A percentile compares a stretch with the other conserved stretches of the same genome.
phyloP scores from a whole-genome alignment of 208 protist species.

The Acanthamoeba culbertsoni region DNA sequence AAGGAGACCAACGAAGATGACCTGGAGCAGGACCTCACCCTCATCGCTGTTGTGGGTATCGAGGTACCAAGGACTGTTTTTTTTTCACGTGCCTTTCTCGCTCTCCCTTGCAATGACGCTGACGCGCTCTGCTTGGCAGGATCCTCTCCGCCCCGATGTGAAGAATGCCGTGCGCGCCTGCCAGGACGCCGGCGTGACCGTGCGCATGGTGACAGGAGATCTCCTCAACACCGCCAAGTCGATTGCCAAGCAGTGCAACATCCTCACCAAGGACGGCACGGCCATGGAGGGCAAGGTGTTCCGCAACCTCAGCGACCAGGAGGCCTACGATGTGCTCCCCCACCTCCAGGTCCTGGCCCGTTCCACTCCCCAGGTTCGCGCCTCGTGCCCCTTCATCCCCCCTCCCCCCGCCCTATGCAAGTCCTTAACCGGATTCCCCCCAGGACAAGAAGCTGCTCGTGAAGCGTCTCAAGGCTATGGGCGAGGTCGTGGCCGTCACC shows the following conservation, averaged over 20 bases:
- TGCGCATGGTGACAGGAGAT: constrained; percentile 94
- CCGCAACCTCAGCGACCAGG: constrained; percentile 76
- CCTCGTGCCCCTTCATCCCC: constrained; percentile 57
- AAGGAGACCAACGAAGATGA: constrained; percentile 1
- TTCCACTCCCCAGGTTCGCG: constrained; percentile 90
- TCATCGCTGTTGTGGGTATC: constrained; percentile 66
- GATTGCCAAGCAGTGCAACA: constrained; percentile 93
- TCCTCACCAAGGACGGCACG: constrained; percentile 80
- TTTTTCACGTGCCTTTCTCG: not conserved
- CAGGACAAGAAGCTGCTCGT: constrained; percentile 21
- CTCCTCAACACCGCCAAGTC: constrained; percentile 92
- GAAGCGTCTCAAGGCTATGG: not conserved
- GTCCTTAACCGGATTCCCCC: not conserved
- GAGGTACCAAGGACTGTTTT: not conserved
- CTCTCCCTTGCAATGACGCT: not conserved
- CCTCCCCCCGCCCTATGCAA: constrained; percentile 65
- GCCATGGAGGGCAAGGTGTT: constrained; percentile 73
- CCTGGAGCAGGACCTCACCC: constrained; percentile 61
- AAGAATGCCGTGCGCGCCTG: constrained; percentile 89
- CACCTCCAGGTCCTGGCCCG: not conserved
- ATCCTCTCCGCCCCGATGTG: constrained; percentile 93
- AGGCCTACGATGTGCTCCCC: constrained; percentile 65
- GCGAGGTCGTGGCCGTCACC: constrained; percentile 86
- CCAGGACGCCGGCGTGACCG: constrained; percentile 91
- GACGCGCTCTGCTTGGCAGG: constrained; percentile 83